Base-by-base conservation (phyloP, 2,329 filamentous ascomycete species). In the Fusarium longipes region DNA sequence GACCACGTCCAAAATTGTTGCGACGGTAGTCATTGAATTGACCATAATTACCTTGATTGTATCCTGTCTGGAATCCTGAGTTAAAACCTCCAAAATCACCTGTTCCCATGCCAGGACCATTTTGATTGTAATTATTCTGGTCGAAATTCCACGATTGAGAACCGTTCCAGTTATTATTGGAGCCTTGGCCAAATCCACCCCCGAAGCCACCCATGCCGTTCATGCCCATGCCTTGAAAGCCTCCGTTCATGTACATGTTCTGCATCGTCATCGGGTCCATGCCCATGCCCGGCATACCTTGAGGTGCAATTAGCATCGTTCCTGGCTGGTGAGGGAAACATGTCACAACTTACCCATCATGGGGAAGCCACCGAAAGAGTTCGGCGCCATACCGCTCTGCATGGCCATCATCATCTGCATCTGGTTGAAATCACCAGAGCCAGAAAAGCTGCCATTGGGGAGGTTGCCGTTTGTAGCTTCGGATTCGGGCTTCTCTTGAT, bases 51-150 rank as follows among this genome's bases (percentile, higher is more conserved):
- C 90, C 91, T 88, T 90, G 88, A 87, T 89, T 91, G 87, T 84
- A 90, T 83, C 87, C 91, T 89, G 89, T 90, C 80, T 86, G 86
- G 84, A 87, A 92, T 83, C 89, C 89, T 85, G 88, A 85, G 85
- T 91, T 91, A 87, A 90, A 89, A 83, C 87, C 86, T 83, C 90
- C 90, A 88, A 87, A 93, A 83, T 92, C 90, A 91, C 89, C 89
- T 85, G 86, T 85, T 82, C 88, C 89, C 87, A 92, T 92, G 85
- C 89, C 88, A 86, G 87, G 86, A 87, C 88, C 89, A 91, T 88
- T 93, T 91, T 90, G 83, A 89, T 89, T 93, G 89, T 88, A 93
- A 91, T 92, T 93, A 92, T 92, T 90, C 90, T 91, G 90, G 85
- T 88, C 87, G 85, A 88, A 87, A 89, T 90, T 91, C 91, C 90